These are phyloP conservation scores for Phytophthora syringae DNA, from an alignment of 352 stramenopile species.

Conservation along the genomic window DNA sequence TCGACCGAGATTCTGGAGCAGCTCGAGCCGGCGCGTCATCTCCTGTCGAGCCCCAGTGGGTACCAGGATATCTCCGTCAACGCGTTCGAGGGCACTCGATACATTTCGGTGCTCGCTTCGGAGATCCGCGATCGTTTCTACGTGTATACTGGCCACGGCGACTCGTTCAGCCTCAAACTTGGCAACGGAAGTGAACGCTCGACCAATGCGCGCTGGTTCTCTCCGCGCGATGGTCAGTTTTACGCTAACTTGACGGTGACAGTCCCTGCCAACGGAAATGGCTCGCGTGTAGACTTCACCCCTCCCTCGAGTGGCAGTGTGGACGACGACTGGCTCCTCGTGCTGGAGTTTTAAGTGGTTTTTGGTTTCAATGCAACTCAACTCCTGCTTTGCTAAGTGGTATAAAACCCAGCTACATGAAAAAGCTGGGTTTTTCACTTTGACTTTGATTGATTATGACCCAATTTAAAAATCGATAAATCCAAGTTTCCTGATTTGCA, in stretches of 20 bases:
- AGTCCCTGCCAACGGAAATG: constrained; percentile 1
- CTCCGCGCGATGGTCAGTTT: constrained; percentile 21
- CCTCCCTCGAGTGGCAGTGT: constrained; percentile 16
- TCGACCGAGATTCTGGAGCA: constrained; percentile 8
- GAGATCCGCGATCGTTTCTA: constrained; percentile 13
- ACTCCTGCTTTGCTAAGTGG: background rate
- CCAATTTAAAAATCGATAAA: too few species aligned
- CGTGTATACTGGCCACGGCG: constrained; percentile 17
- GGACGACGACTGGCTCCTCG: constrained; percentile 25
- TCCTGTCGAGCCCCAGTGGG: constrained; percentile 8
- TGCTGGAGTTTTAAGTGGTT: constrained; percentile 17
- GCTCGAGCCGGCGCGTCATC: constrained; percentile 19
- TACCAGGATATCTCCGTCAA: constrained; percentile 14
- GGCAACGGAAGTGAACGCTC: constrained; percentile 3
- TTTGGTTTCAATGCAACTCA: background rate
- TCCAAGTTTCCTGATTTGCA: too few species aligned
- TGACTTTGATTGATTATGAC: too few species aligned
- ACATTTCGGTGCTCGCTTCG: constrained; percentile 30
- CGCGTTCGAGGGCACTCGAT: constrained; percentile 20
- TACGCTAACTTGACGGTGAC: constrained; percentile 7
- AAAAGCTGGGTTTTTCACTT: too few species aligned
- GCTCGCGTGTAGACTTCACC: constrained; percentile 15
- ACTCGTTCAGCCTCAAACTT: constrained; percentile 19
- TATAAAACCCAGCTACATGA: too few species aligned
- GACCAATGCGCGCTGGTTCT: constrained; percentile 13